phyloP scores from a whole-genome alignment of 345 rosid genomes.

The Citrus reticulata region DNA sequence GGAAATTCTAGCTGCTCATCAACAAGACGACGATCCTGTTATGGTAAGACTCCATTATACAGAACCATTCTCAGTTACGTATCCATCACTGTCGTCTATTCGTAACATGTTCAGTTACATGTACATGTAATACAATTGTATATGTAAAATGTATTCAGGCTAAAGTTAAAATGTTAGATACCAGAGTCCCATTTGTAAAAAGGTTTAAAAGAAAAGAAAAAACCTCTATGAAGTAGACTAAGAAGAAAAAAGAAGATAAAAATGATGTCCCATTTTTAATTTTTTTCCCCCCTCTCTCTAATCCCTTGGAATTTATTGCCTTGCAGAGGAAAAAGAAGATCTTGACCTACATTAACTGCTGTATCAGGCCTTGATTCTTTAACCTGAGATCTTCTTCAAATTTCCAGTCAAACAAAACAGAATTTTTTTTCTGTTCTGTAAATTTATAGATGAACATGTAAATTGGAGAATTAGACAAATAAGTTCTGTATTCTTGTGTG shows the following conservation, averaged over 20 bases:
- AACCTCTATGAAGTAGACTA: background rate
- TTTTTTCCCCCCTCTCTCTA: constrained; percentile 10
- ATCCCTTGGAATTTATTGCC: constrained; percentile 13
- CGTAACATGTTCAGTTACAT: background rate
- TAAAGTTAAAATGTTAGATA: constrained; percentile 8
- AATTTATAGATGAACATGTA: background rate
- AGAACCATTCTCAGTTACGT: background rate
- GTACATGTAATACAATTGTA: background rate
- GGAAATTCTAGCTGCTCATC: constrained; percentile 33
- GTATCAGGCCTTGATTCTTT: constrained; percentile 51
- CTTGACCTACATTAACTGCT: constrained; percentile 79
- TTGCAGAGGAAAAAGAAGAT: constrained; percentile 81
- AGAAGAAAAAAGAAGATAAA: background rate
- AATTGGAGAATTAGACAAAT: constrained; percentile 3
- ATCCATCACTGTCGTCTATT: background rate
- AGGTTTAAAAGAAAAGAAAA: background rate
- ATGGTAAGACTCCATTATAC: constrained; percentile 32
- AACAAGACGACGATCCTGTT: constrained; percentile 43
- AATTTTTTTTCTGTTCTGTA: background rate
- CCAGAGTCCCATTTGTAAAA: background rate
- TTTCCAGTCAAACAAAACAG: background rate
- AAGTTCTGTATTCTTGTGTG: constrained; percentile 13
- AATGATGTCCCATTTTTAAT: background rate
- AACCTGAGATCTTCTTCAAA: constrained; percentile 2
- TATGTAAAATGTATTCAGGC: background rate